Base-by-base conservation (phyloP, 495 filamentous ascomycete species). In the Aspergillus avenaceus region DNA sequence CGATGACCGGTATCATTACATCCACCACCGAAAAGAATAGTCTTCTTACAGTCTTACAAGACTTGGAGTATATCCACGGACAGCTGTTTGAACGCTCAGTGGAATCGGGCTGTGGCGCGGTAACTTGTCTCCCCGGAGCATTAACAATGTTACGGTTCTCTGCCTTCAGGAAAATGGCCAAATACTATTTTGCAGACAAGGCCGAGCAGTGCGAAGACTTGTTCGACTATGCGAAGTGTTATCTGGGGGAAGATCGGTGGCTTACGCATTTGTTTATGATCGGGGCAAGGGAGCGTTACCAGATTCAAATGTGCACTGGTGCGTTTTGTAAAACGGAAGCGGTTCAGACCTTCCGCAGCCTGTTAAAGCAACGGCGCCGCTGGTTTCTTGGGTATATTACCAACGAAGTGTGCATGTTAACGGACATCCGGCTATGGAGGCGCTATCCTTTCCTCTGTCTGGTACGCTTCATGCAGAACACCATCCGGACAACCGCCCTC, bases 211-310 rank as follows among this genome's bases (percentile, higher is more conserved):
- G 90, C 60, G 89, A 95, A 32, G 93, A 98, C 70, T 77, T 97
- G 16, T 98, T 98, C 63, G 93, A 98, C 63, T 98, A 88, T 54
- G 91, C 87, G 31, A 97, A 97, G 69, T 91, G 89, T 58, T 91
- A 98, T 69, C 70, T 98, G 40, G 93, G 93, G 8, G 93, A 98
- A 69, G 93, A 98, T 70, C 81, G 93, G 36, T 97, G 93, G 92
- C 76, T 98, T 49, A 98, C 93, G 2, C 93, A 98, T 74, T 80
- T 98, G 47, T 97, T 98, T 75, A 98, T 98, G 93, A 93, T 98
- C 58, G 92, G 91, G 2, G 91, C 92, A 1, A 87, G 90, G 66
- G 83, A 93, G 60, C 82, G 86, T 43, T 91, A 96, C 68, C 91
- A 97, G 64, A 97, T 98, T 47, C 90, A 96, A 68, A 89, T 98